phyloP scores from a whole-genome alignment of 1,284 basidiomycete species.

The Naganishia albida region DNA sequence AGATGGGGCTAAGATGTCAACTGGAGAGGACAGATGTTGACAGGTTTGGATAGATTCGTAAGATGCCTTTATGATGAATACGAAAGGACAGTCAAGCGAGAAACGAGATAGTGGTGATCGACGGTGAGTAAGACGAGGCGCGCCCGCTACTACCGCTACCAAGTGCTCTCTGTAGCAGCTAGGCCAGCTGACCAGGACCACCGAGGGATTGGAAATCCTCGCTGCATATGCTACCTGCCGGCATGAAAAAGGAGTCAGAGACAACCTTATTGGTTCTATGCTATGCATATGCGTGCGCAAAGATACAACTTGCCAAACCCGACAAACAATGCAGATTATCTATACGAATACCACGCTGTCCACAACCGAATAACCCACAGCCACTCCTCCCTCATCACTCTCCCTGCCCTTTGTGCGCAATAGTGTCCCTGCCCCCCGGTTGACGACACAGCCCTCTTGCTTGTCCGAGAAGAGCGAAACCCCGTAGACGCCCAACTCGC shows the following conservation, averaged over 20 bases:
- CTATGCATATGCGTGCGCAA: too few relatives aligned
- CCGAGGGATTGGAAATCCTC: too few relatives aligned
- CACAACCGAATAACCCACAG: slow-evolving; percentile 84
- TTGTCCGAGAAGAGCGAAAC: slow-evolving; percentile 71
- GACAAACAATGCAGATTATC: background rate
- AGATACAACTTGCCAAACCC: background rate
- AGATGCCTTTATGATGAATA: slow-evolving; percentile 15
- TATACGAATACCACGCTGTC: slow-evolving; percentile 73
- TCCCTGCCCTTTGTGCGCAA: slow-evolving; percentile 90
- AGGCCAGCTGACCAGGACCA: background rate
- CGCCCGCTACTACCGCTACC: background rate
- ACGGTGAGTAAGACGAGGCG: background rate
- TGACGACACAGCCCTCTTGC: slow-evolving; percentile 32
- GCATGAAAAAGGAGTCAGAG: too few relatives aligned
- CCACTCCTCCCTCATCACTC: slow-evolving; percentile 91
- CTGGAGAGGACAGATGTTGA: background rate
- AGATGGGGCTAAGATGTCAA: slow-evolving; percentile 3
- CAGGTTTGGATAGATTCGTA: slow-evolving; percentile 2
- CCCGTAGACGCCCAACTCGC: slow-evolving; percentile 91
- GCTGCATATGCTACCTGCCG: too few relatives aligned
- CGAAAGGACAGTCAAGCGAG: background rate
- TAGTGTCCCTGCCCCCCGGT: slow-evolving; percentile 69
- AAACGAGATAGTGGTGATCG: too few relatives aligned
- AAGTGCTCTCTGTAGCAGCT: background rate
- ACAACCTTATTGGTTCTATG: too few relatives aligned